These are phyloP conservation scores for Candida sakaeoensis DNA, from an alignment of 805 yeast species.

Conservation along the genomic window DNA sequence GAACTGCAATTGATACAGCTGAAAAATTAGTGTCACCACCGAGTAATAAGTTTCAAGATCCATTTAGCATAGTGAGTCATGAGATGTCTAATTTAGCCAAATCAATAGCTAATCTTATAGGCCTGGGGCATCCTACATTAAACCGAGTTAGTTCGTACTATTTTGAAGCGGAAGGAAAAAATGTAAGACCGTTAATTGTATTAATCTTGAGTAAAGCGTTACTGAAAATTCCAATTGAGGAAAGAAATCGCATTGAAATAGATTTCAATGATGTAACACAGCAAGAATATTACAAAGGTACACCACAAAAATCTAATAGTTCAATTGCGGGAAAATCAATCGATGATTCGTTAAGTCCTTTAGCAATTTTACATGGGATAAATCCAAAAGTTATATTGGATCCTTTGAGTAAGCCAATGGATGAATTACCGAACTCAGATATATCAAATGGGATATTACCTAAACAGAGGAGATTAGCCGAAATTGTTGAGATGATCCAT, in stretches of 20 bases:
- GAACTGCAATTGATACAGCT: conserved; percentile 66
- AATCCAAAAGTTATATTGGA: conserved; percentile 79
- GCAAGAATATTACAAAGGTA: conserved; percentile 59
- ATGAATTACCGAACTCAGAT: conserved; percentile 56
- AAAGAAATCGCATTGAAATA: conserved; percentile 61
- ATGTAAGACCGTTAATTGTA: conserved; percentile 88
- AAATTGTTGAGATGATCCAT: conserved; percentile 97
- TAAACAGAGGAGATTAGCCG: conserved; percentile 92
- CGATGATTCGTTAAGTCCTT: conserved; percentile 69
- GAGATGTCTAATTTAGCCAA: conserved; percentile 89
- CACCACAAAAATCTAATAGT: conserved; percentile 40
- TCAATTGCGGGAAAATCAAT: conserved; percentile 60
- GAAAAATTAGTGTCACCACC: conserved; percentile 69
- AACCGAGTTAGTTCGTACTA: conserved; percentile 92
- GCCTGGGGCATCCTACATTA: conserved; percentile 90
- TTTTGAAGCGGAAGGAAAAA: conserved; percentile 95
- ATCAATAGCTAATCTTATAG: conserved; percentile 81
- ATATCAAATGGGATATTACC: conserved; percentile 78
- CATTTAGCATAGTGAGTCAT: conserved; percentile 83
- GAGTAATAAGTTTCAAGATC: conserved; percentile 59
- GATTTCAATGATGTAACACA: conserved; percentile 64
- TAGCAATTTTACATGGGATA: conserved; percentile 81
- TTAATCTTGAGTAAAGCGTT: conserved; percentile 78
- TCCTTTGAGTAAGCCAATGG: conserved; percentile 81
- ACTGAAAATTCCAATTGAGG: conserved; percentile 62